Conservation (phyloP, 495 filamentous ascomycete species). For the Xeromyces bisporus region DNA sequence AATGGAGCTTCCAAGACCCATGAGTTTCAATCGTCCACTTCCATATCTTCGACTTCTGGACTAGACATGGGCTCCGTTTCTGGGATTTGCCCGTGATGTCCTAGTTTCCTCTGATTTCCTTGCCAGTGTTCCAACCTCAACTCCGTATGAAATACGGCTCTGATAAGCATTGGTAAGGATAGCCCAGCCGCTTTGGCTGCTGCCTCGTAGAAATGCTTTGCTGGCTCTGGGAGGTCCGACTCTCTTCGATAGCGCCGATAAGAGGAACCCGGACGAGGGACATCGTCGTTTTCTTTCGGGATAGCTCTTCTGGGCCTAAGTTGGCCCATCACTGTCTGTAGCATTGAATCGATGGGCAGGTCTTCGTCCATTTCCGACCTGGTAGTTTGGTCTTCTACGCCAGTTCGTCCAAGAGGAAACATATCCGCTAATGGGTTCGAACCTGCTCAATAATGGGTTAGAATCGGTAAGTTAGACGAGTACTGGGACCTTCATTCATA, state of each 20-base stretch:
- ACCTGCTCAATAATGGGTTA: conserved; percentile 3
- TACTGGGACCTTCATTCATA: conserved; percentile 1
- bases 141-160: conserved; percentile 32
- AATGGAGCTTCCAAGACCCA: not conserved
- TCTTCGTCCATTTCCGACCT: conserved; percentile 8
- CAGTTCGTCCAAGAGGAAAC: conserved; percentile 28
- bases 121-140: conserved; percentile 24
- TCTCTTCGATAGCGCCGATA: conserved; percentile 41
- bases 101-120: conserved; percentile 17
- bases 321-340: conserved; percentile 21
- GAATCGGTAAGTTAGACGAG: not conserved
- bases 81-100: conserved; percentile 10
- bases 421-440: conserved; percentile 29
- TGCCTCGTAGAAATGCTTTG: conserved; percentile 36
- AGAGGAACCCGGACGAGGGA: conserved; percentile 32
- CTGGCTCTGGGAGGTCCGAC: conserved; percentile 38
- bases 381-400: conserved; percentile 4
- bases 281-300: conserved; percentile 13
- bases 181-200: conserved; percentile 35
- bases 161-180: conserved; percentile 28
- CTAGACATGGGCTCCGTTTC: conserved; percentile 7
- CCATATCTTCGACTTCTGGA: conserved; percentile 10
- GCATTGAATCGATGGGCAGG: conserved; percentile 15
- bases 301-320: conserved; percentile 16
- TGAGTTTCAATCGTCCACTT: conserved; percentile 9